phyloP scores from a whole-genome alignment of 2,329 filamentous ascomycete species.

The Juglanconis juglandina region DNA sequence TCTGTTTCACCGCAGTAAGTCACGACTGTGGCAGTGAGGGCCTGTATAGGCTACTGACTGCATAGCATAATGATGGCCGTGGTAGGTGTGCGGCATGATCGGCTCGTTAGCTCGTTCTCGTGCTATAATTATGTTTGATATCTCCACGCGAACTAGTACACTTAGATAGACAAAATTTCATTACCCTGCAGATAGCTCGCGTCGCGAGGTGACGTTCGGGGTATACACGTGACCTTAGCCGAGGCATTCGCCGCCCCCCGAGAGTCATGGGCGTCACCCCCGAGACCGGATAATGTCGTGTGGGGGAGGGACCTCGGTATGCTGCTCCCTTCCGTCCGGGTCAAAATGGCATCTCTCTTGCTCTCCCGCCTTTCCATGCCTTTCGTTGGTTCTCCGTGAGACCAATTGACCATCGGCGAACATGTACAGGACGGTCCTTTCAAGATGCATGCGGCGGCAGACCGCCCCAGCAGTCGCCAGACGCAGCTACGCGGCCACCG shows the following conservation, averaged over 20 bases:
- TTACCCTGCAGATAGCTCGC: not conserved
- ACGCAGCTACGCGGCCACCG: constrained; percentile 23
- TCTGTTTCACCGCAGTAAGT: not conserved
- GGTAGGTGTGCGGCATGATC: not conserved
- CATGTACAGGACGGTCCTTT: constrained; percentile 15
- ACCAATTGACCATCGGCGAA: constrained; percentile 4
- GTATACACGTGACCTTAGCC: not conserved
- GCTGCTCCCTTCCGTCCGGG: not conserved
- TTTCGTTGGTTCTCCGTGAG: not conserved
- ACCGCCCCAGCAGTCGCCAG: constrained; percentile 10
- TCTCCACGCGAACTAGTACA: not conserved
- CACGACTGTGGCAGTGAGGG: not conserved
- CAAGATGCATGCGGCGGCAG: constrained; percentile 14
- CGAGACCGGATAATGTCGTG: not conserved
- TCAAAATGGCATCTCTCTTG: not conserved
- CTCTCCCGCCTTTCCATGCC: not conserved
- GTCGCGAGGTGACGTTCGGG: not conserved
- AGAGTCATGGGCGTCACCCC: not conserved
- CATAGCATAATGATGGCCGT: not conserved
- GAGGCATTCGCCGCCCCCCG: not conserved
- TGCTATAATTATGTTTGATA: too few relatives aligned
- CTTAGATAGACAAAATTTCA: not conserved
- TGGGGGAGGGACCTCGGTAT: not conserved
- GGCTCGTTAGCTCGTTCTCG: not conserved
- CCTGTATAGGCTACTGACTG: not conserved